A percentile compares a stretch with the other conserved stretches of the same genome.
Conservation (phyloP, 1,139 yeast species). For the Pneumocystis wakefieldiae region DNA sequence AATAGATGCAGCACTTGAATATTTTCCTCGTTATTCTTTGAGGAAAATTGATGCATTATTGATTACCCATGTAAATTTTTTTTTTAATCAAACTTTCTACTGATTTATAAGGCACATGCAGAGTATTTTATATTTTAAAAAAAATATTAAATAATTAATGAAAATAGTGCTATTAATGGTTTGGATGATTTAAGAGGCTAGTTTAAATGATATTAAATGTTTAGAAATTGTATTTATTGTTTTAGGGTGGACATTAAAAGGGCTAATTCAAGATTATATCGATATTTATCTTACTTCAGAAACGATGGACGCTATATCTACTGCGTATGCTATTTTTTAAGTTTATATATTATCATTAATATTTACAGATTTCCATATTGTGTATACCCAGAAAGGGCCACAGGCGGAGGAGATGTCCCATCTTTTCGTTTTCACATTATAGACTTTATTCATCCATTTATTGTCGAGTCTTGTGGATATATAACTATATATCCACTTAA, state of each 20-base stretch:
- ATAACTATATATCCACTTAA: constrained; percentile 8
- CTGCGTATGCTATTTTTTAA: not conserved
- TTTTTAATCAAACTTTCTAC: not conserved
- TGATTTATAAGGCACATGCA: not conserved
- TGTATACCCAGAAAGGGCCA: constrained; percentile 8
- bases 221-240: not conserved
- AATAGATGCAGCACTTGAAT: constrained; percentile 7
- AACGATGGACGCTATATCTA: constrained; percentile 7
- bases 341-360: not conserved
- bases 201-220: not conserved
- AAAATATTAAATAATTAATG: not conserved
- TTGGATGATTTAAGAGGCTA: constrained; percentile 11
- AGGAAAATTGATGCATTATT: constrained; percentile 11
- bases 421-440: constrained; percentile 11
- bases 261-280: constrained; percentile 8
- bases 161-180: constrained; percentile 8
- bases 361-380: constrained; percentile 8
- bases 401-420: constrained; percentile 14
- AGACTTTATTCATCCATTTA: constrained; percentile 7
- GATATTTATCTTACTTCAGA: constrained; percentile 7
- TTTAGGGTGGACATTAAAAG: constrained; percentile 10
- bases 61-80: constrained; percentile 11
- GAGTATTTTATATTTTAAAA: not conserved
- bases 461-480: constrained; percentile 5
- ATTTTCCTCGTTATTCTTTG: constrained; percentile 9